Percentiles rank a stretch among this genome's conserved stretches.
These are phyloP conservation scores for Sporothrix sp. DNA, from an alignment of 2,329 filamentous ascomycete species.

Conservation along the genomic window DNA sequence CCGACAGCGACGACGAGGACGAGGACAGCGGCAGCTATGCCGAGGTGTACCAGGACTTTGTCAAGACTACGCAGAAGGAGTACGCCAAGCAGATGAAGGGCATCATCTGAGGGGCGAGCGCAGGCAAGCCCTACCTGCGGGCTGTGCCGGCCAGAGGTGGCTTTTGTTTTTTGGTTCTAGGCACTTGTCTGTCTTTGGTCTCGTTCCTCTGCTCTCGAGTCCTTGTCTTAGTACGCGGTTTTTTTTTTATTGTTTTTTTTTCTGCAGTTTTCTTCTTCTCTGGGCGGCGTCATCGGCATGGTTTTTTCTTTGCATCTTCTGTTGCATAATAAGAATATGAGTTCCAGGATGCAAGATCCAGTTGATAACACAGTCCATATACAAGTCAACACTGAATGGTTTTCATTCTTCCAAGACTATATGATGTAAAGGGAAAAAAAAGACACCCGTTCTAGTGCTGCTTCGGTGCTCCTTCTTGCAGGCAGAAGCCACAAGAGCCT, in stretches of 20 bases:
- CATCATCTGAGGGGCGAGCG: constrained; percentile 17
- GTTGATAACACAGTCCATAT: neutral
- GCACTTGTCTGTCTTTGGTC: neutral
- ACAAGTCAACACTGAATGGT: neutral
- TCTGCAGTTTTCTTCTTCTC: neutral
- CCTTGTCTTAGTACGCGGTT: constrained; percentile 1
- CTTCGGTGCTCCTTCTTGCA: neutral
- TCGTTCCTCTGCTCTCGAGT: neutral
- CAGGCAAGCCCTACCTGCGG: too few relatives aligned
- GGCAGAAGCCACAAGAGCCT: too few relatives aligned
- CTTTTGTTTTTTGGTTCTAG: too few relatives aligned
- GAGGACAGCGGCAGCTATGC: constrained; percentile 51
- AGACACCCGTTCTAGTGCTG: neutral
- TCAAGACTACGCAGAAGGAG: constrained; percentile 59
- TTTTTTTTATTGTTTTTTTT: neutral
- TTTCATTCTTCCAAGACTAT: constrained; percentile 4
- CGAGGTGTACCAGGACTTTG: constrained; percentile 54
- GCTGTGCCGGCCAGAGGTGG: too few relatives aligned
- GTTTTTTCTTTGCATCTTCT: constrained; percentile 4
- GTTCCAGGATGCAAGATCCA: constrained; percentile 10
- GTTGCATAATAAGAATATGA: constrained; percentile 3
- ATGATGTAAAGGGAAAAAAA: neutral
- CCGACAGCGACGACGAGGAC: constrained; percentile 28
- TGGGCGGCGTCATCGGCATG: constrained; percentile 11
- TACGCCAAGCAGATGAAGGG: constrained; percentile 42